Percentiles rank a stretch among this genome's conserved stretches.
These are phyloP conservation scores for Capsicum baccatum DNA, from an alignment of 257 asterid genomes.

Conservation along the genomic window DNA sequence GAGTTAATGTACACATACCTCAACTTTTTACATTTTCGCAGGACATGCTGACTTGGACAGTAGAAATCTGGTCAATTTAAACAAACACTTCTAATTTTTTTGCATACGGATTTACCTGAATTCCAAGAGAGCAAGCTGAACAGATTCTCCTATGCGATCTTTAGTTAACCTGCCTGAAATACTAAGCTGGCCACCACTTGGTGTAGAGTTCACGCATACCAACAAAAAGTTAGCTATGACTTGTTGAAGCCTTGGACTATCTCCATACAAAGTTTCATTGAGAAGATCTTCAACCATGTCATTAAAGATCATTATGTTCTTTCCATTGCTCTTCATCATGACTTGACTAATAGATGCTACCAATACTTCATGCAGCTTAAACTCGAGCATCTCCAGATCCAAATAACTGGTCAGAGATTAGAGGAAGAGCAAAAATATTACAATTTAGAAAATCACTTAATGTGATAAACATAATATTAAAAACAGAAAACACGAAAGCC, in stretches of 20 bases:
- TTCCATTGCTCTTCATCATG: slow-evolving; percentile 78
- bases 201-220: slow-evolving; percentile 60
- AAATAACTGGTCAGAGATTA: slow-evolving; percentile 54
- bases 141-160: slow-evolving; percentile 73
- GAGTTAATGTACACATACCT: background rate
- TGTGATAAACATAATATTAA: background rate
- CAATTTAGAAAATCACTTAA: background rate
- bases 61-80: background rate
- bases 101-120: slow-evolving; percentile 55
- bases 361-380: slow-evolving; percentile 76
- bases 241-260: slow-evolving; percentile 89
- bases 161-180: slow-evolving; percentile 60
- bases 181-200: slow-evolving; percentile 73
- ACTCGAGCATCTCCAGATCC: slow-evolving; percentile 95
- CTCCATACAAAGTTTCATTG: slow-evolving; percentile 75
- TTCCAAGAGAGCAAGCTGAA: slow-evolving; percentile 87
- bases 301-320: slow-evolving; percentile 67
- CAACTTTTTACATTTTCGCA: background rate
- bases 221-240: slow-evolving; percentile 75
- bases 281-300: slow-evolving; percentile 55
- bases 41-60: slow-evolving; percentile 19
- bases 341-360: slow-evolving; percentile 87
- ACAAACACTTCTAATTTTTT: background rate
- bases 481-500: background rate
- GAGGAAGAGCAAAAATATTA: slow-evolving; percentile 2